Percentiles rank a stretch among this genome's conserved stretches.
phyloP scores from a whole-genome alignment of 1,284 basidiomycete genomes.

The Heliocybe sulcata region DNA sequence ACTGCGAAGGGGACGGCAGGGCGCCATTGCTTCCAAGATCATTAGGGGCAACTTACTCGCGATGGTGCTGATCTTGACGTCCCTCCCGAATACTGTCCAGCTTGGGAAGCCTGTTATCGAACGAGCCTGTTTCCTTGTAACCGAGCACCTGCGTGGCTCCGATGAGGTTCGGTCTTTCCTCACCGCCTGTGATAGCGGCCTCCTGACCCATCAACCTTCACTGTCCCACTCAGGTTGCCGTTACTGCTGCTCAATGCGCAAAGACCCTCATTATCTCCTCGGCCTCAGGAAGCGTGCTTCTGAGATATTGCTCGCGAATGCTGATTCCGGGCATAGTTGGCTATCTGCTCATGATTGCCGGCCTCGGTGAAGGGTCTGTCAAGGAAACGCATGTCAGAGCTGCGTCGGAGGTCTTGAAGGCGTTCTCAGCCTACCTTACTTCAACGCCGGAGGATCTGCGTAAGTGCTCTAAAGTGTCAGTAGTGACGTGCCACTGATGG shows the following conservation, averaged over 20 bases:
- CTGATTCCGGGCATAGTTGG: slow-evolving; percentile 78
- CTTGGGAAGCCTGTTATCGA: slow-evolving; percentile 77
- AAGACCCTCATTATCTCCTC: slow-evolving; percentile 73
- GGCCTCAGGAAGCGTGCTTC: slow-evolving; percentile 51
- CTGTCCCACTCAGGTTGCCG: slow-evolving; percentile 42
- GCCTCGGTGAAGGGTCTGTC: slow-evolving; percentile 44
- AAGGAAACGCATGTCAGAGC: slow-evolving; percentile 53
- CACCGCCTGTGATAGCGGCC: slow-evolving; percentile 4
- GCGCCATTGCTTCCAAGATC: slow-evolving; percentile 73
- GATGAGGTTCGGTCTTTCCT: slow-evolving; percentile 51
- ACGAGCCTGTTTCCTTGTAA: slow-evolving; percentile 79
- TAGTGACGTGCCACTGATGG: slow-evolving; percentile 4
- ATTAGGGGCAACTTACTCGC: slow-evolving; percentile 90
- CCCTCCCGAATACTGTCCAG: slow-evolving; percentile 61
- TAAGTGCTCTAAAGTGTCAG: slow-evolving; percentile 29
- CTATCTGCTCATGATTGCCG: slow-evolving; percentile 63
- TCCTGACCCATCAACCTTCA: too few species aligned
- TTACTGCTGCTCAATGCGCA: slow-evolving; percentile 87
- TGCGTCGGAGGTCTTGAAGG: slow-evolving; percentile 76
- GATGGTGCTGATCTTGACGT: slow-evolving; percentile 79
- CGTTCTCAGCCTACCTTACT: slow-evolving; percentile 62
- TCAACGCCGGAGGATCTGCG: slow-evolving; percentile 56
- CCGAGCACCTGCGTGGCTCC: slow-evolving; percentile 62
- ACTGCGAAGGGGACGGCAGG: slow-evolving; percentile 63
- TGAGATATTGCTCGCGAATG: slow-evolving; percentile 67